These are phyloP conservation scores for Alternaria dauci DNA, from an alignment of 2,329 filamentous ascomycete species.

Conservation along the genomic window DNA sequence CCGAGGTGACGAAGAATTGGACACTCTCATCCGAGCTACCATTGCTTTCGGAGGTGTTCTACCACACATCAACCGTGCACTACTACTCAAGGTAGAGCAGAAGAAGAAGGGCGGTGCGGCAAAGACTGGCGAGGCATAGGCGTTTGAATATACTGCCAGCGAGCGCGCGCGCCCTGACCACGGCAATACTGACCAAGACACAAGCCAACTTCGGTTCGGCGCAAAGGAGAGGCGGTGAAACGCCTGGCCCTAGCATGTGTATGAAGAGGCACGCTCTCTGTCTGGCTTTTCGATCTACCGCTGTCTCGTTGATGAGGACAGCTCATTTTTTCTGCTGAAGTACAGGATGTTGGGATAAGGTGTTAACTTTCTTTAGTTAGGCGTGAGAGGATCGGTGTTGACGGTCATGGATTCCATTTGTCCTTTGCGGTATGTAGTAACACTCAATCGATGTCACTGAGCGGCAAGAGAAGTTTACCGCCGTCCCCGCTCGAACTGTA, in stretches of 20 bases:
- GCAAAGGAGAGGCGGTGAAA: background rate
- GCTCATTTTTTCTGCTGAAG: constrained; percentile 17
- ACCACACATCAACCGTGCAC: constrained; percentile 97
- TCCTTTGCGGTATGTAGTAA: constrained; percentile 40
- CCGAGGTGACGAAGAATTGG: constrained; percentile 96
- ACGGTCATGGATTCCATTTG: constrained; percentile 27
- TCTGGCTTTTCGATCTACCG: constrained; percentile 26
- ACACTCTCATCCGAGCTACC: constrained; percentile 95
- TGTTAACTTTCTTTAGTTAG: constrained; percentile 35
- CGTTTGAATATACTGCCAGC: background rate
- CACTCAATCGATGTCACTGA: constrained; percentile 20
- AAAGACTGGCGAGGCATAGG: constrained; percentile 56
- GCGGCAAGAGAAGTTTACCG: constrained; percentile 2
- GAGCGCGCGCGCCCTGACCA: constrained; percentile 8
- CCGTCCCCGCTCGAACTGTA: background rate
- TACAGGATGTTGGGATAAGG: constrained; percentile 26
- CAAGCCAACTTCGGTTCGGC: background rate
- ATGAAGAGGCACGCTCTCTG: constrained; percentile 28
- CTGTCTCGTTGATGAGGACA: constrained; percentile 17
- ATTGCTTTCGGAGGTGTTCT: constrained; percentile 98
- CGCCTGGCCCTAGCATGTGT: background rate
- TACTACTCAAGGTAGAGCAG: constrained; percentile 94
- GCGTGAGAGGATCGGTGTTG: constrained; percentile 39
- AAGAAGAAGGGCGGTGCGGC: constrained; percentile 94
- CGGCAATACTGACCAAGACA: constrained; percentile 2